Evolutionary conservation across 345 rosid genomes (phyloP), one percentile per base, ranked within the genome.

Genomic region (Boechera divaricarpa): DNA sequence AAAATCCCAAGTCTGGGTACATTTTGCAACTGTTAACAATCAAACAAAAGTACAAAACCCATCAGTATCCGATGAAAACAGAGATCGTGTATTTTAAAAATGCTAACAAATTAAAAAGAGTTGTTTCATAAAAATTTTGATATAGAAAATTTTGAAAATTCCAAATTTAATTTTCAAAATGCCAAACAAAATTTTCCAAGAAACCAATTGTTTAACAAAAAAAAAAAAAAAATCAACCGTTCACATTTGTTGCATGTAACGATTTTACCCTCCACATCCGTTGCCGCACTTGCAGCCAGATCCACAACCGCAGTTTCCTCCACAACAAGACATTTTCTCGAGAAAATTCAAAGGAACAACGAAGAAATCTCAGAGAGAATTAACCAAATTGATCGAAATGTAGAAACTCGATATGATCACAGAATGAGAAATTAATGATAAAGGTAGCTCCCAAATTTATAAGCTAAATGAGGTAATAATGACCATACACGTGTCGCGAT

Each of bases 291-390:
- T 67, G 86, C 95, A 90, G 81, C 79, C 85, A 58, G 86, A 41
- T 59, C 91, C 94, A 58, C 91, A 83, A 31, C 90, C 87, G 33
- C 91, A 82, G 87, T 83, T 86, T 79, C 86, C 91, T 39, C 85
- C 89, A 13, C 90, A 82, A 87, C 87, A 80, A 67, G 96, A 91
- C 96, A 92, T 92, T 66, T 77, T 85, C 80, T 67, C 59, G 13
- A 66, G 45, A 44, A 31, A 29, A 21, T 45, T 66, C 18, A 13
- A 70, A 39, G 63, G n/a, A 56, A 26, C 5, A 15, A 4, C 0
- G 2, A 52, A 52, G 42, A 31, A 2, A 56, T 10, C 16, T 57
- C 35, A 59, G 48, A 61, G 38, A 54, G 3, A 8, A 11, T 64
- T 47, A 21, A 21, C 24, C 24, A 21, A 21, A 21, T 21, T 21